phyloP scores from a whole-genome alignment of 2,329 filamentous ascomycete genomes.

The Hymenotorrendiella dingleyae region DNA sequence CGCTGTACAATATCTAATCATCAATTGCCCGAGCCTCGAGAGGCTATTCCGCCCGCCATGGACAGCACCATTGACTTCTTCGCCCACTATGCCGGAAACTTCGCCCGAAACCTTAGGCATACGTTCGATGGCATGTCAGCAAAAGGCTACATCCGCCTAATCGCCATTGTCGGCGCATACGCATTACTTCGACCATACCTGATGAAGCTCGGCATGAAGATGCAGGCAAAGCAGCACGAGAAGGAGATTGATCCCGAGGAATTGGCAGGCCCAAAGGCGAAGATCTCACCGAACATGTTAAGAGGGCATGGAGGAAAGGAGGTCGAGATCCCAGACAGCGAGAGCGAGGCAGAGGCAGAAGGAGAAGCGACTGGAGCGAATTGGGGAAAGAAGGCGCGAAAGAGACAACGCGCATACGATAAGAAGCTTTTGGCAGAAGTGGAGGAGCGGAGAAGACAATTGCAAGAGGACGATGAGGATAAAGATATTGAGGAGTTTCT shows the following conservation, averaged over 20 bases:
- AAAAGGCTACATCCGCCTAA: constrained; percentile 59
- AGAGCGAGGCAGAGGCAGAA: constrained; percentile 44
- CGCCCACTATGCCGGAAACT: constrained; percentile 18
- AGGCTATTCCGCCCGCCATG: constrained; percentile 1
- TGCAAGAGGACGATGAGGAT: constrained; percentile 62
- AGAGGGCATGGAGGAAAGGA: constrained; percentile 41
- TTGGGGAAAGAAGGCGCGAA: constrained; percentile 67
- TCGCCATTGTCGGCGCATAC: constrained; percentile 69
- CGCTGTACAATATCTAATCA: background rate
- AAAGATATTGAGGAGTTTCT: constrained; percentile 71
- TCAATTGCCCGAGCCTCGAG: background rate
- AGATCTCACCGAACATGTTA: constrained; percentile 56
- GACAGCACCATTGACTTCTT: constrained; percentile 6
- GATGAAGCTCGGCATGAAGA: constrained; percentile 58
- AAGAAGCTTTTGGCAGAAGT: constrained; percentile 59
- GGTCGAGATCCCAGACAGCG: constrained; percentile 47
- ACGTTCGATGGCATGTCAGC: constrained; percentile 46
- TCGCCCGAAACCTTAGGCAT: constrained; percentile 43
- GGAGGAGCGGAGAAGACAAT: constrained; percentile 46
- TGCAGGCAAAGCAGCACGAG: constrained; percentile 59
- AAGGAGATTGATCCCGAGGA: constrained; percentile 35
- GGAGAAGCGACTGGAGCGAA: constrained; percentile 33
- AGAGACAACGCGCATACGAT: constrained; percentile 61
- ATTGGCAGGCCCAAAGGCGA: constrained; percentile 34
- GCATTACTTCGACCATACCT: constrained; percentile 68